Evolutionary conservation across 345 rosid species (phyloP).

Genomic region (Dipteronia sinensis): DNA sequence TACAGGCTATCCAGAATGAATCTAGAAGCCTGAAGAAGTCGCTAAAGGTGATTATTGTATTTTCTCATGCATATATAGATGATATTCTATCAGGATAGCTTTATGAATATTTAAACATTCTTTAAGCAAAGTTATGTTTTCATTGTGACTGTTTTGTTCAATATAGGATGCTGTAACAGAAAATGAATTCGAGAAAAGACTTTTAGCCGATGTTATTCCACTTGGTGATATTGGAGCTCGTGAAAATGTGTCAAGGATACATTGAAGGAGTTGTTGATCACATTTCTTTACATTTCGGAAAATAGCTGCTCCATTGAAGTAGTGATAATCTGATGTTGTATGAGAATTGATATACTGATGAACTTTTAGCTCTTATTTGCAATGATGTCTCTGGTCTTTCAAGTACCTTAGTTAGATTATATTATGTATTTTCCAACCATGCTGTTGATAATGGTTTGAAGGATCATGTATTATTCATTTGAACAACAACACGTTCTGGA

Average conservation of each 20-base stretch:
- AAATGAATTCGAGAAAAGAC: constrained; percentile 83
- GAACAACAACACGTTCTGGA: neutral
- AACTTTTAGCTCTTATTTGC: neutral
- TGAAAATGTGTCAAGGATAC: constrained; percentile 92
- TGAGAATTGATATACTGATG: constrained; percentile 5
- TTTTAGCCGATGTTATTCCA: constrained; percentile 78
- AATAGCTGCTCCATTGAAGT: constrained; percentile 9
- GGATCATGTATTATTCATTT: neutral
- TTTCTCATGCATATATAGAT: constrained; percentile 4
- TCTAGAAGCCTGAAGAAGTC: constrained; percentile 80
- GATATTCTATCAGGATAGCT: neutral
- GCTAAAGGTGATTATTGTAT: constrained; percentile 57
- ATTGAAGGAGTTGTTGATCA: constrained; percentile 74
- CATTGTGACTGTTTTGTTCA: constrained; percentile 16
- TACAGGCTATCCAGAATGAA: constrained; percentile 68
- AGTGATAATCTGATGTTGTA: neutral
- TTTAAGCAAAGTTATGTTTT: neutral
- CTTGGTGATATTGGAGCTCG: constrained; percentile 88
- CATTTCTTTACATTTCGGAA: neutral
- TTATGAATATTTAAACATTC: neutral
- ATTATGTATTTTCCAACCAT: neutral
- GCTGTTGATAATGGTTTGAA: neutral
- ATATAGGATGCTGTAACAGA: constrained; percentile 80
- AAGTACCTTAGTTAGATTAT: neutral
- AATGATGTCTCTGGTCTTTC: neutral